These are phyloP conservation scores for Podaxis rugospora DNA, from an alignment of 768 basidiomycete genomes.

Conservation along the genomic window DNA sequence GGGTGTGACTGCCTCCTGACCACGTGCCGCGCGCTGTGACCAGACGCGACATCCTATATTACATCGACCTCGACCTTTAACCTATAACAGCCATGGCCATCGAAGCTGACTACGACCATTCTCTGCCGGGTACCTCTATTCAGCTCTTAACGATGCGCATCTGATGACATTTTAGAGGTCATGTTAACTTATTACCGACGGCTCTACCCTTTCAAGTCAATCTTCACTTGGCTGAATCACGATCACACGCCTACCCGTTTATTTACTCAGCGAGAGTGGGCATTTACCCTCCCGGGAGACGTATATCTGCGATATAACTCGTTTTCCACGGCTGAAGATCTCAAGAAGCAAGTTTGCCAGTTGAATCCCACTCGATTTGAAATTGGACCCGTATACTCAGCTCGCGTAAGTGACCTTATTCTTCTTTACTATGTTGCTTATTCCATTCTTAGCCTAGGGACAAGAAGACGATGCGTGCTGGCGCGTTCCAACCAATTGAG, in stretches of 20 bases:
- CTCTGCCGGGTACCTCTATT: slow-evolving; percentile 3
- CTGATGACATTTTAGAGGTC: slow-evolving; percentile 28
- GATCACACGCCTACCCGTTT: slow-evolving; percentile 73
- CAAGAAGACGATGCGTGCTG: slow-evolving; percentile 68
- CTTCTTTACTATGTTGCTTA: not conserved
- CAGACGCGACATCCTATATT: not conserved
- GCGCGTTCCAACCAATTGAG: slow-evolving; percentile 69
- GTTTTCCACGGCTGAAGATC: slow-evolving; percentile 78
- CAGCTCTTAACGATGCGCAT: not conserved
- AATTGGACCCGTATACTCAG: slow-evolving; percentile 92
- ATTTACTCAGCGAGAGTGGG: slow-evolving; percentile 93
- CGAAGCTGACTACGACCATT: slow-evolving; percentile 11
- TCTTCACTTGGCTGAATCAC: slow-evolving; percentile 95
- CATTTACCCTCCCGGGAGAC: slow-evolving; percentile 88
- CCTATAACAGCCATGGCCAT: not conserved
- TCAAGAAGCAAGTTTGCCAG: slow-evolving; percentile 84
- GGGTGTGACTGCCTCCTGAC: not conserved
- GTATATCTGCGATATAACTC: slow-evolving; percentile 95
- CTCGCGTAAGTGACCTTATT: slow-evolving; percentile 53
- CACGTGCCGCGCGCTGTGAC: not conserved
- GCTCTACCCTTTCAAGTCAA: slow-evolving; percentile 91
- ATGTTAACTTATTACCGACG: slow-evolving; percentile 77
- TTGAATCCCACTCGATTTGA: slow-evolving; percentile 93
- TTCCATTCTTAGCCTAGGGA: slow-evolving; percentile 66
- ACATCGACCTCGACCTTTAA: not conserved